A percentile compares a stretch with the other conserved stretches of the same genome.
Evolutionary conservation across 495 filamentous ascomycete species (phyloP).

Genomic region (Talaromyces trachyspermus): DNA sequence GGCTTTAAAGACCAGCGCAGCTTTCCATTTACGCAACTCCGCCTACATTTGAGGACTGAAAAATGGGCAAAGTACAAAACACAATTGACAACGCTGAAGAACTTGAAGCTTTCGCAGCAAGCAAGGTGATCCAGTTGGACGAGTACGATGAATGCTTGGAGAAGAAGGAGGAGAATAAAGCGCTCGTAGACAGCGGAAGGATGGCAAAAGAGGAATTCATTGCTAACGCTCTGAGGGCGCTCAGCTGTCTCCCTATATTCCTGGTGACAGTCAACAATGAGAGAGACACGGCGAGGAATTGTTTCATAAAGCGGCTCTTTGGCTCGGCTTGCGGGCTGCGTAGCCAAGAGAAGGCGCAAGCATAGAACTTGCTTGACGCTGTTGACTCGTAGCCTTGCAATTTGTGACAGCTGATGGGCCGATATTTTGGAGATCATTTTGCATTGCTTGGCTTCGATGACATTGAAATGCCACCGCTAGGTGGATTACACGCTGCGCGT

Average conservation of each 20-base stretch:
- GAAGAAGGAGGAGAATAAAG: constrained; percentile 19
- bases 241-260: background rate
- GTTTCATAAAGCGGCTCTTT: constrained; percentile 2
- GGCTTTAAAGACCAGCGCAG: constrained; percentile 23
- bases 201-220: constrained; percentile 25
- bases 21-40: constrained; percentile 25
- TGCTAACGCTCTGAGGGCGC: constrained; percentile 3
- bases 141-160: constrained; percentile 24
- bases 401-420: no score
- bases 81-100: constrained; percentile 13
- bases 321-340: background rate
- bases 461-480: no score
- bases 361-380: no score
- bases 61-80: constrained; percentile 19
- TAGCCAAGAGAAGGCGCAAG: no score
- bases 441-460: no score
- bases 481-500: no score
- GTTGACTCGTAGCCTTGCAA: no score
- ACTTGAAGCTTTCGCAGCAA: constrained; percentile 13
- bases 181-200: constrained; percentile 17
- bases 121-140: constrained; percentile 17
- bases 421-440: no score
- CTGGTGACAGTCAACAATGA: constrained; percentile 2
- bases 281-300: constrained; percentile 6
- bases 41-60: constrained; percentile 18